Evolutionary conservation across 768 basidiomycete species (phyloP).

Genomic region (Suillus bovinus): DNA sequence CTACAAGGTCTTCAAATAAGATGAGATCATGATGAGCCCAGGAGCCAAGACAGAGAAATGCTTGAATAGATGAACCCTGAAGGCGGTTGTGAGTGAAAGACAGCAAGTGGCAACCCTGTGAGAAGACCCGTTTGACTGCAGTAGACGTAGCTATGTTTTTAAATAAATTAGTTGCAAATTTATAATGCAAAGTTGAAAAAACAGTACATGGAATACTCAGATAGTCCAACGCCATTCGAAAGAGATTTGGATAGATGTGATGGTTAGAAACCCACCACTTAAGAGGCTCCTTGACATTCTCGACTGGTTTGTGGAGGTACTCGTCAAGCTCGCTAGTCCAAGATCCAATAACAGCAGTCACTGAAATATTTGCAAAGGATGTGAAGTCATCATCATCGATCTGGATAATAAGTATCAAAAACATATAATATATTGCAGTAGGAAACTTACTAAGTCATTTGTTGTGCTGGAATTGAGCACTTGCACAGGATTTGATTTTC

Average conservation of each 20-base stretch:
- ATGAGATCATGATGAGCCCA: conserved; percentile 17
- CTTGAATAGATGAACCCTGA: conserved; percentile 12
- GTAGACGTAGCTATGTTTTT: conserved; percentile 19
- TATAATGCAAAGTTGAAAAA: not conserved
- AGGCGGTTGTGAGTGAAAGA: conserved; percentile 21
- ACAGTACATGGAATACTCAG: conserved; percentile 19
- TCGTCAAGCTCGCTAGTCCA: no score
- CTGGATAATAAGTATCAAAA: no score
- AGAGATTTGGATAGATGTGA: conserved; percentile 15
- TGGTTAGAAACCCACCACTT: conserved; percentile 19
- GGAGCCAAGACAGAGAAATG: conserved; percentile 20
- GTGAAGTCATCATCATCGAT: no score
- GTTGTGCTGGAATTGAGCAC: no score
- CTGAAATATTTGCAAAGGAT: no score
- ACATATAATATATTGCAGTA: no score
- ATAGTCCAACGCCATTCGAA: conserved; percentile 21
- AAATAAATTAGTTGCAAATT: not conserved
- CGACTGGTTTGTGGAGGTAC: conserved; percentile 3
- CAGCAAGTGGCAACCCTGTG: conserved; percentile 20
- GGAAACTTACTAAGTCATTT: no score
- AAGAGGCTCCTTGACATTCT: conserved; percentile 15
- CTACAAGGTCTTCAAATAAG: conserved; percentile 7
- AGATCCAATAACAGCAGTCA: no score
- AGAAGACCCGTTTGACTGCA: conserved; percentile 19
- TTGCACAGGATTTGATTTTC: no score